Base-by-base conservation (phyloP, 2,329 filamentous ascomycete genomes). In the Epichloe festucae region DNA sequence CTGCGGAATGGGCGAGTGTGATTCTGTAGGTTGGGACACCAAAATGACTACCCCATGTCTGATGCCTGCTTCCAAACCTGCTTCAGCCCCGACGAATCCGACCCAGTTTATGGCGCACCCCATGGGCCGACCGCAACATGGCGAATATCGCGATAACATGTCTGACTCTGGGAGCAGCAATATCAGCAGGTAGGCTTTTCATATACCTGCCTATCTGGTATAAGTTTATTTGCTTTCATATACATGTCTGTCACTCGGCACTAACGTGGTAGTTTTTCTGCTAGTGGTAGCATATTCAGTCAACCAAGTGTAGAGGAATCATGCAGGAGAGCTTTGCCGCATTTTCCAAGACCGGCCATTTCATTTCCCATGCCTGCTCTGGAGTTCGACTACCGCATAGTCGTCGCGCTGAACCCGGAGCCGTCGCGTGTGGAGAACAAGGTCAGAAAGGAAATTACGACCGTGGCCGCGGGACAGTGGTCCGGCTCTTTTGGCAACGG, bases 361-460 rank as follows among this genome's bases (percentile, higher is more conserved):
- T 65, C 65, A 4, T 68, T 76, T 48, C 73, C 74, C 14, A 67
- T 69, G 58, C 73, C 73, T 5, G 67, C 65, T 39, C 66, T 75
- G 48, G 68, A 67, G 48, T 73, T 75, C 45, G 73, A 77, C 58
- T 75, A 77, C 56, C 72, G 73, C 51, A 70, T 77, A 60, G 70
- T 71, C 41, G 73, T 76, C 14, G 64, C 63, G 17, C 62, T 75
- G 31, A 70, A 71, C 54, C 69, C 70, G 17, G 67, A 70, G 48
- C 63, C 68, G 35, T 67, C 73, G 11, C 66, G 67, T 21, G 67
- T 75, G 40, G 73, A 73, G 34, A 60, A 64, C 12, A 66, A 71
- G 48, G 70, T 67, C 36, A 66, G 69, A 52, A 69, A 73, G 53
- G 74, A 76, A 56, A 75, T 74, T 61, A 73, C 73, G 31, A 72